Base-by-base conservation (phyloP, 2,329 filamentous ascomycete species). In the Macrophomina tecta region DNA sequence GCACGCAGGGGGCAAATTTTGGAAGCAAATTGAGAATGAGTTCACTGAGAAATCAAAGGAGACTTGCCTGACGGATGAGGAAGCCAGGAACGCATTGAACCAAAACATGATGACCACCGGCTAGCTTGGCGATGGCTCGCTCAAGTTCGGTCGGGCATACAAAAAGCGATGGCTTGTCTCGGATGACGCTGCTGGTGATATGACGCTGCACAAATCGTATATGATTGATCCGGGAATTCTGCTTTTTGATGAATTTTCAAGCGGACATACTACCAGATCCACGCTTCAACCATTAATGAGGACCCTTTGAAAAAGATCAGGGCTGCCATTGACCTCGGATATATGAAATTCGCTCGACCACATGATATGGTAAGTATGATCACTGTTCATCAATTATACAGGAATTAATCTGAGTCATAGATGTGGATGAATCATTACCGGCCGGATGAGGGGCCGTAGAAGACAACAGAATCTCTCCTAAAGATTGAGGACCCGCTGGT, bases 71-170 rank as follows among this genome's bases (percentile, higher is more conserved):
- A 82, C 76, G 0, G 84, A 87, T 0, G 83, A 86, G 66, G 83
- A 89, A 71, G 78, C 80, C 1, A 77, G 73, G 56, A 70, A 72
- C 48, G 75, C 74, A 2, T 78, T 78, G 72, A 89, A 89, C 69
- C 77, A 80, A 23, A 87, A 88, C 69, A 89, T 89, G 86, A 84
- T 87, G 78, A 76, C 79, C 0, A 84, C 80, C 0, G 86, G 86
- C 0, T 73, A 87, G 42, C 77, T 89, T 1, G 82, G 82, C 9
- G 82, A 87, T 36, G 81, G 79, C 0, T 83, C 85, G 0, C 78
- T 77, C 23, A 78, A 78, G 42, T 77, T 83, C 65, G 80, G 74
- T 16, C 73, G 73, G 3, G 42, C 56, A 16, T 9, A 46, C 32
- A 49, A 46, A 12, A 78, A 84, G 63, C 70, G 73, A 73, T 88